Base-by-base conservation (phyloP, 441 rosid genomes). In the Biscutella laevigata region DNA sequence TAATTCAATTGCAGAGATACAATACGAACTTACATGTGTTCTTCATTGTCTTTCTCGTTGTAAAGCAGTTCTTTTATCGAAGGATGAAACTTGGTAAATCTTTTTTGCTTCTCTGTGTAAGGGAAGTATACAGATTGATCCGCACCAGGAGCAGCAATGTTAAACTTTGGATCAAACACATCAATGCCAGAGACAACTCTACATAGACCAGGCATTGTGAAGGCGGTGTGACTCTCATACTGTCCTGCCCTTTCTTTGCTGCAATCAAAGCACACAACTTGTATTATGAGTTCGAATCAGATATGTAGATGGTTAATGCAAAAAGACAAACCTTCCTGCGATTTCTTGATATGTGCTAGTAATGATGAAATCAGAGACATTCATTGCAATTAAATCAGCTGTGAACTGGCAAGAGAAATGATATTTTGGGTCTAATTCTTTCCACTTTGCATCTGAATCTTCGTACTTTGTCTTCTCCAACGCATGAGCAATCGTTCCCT, bases 281-380 rank as follows among this genome's bases (percentile, higher is more conserved):
- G 0, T 12, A 29, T 43, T 28, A n/a, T 6, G 36, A 56, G 28
- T 46, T 38, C 24, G 29, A 9, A 27, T 15, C n/a, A 5, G 20
- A 1, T 7, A 5, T 16, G 13, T 33, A 7, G 30, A 39, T 48
- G 46, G n/a, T 26, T 11, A 41, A 1, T 13, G 33, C 42, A 2
- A 19, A 35, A n/a, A n/a, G n/a, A n/a, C n/a, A n/a, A n/a, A n/a
- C 96, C 91, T 91, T 73, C 98, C 98, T 5, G 95, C 91, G 30
- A 91, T 91, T 76, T 91, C 96, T 67, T 91, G 96, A 71, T 80
- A 91, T 10, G 94, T 88, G 69, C 98, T 91, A 6, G 86, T 79
- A 20, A 91, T 80, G 70, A 88, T 67, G 64, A 91, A 91, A 69
- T 91, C 96, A 6, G 98, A 65, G 22, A 70, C 66, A 61, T 91